Percentiles rank a stretch among this genome's conserved stretches.
phyloP scores from a whole-genome alignment of 2,329 filamentous ascomycete species.

The Sclerotinia nivalis region DNA sequence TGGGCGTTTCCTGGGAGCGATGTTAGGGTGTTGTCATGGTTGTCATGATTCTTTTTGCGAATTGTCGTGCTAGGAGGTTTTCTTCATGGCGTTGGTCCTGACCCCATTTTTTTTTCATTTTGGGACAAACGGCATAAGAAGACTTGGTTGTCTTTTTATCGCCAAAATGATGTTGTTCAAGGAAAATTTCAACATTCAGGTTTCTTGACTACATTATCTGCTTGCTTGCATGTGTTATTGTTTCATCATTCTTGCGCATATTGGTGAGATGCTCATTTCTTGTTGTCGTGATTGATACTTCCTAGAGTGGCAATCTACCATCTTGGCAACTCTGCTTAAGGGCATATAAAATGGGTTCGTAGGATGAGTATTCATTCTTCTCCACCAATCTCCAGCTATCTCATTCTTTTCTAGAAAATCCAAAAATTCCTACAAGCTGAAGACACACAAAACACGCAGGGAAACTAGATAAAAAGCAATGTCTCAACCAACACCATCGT shows the following conservation, averaged over 20 bases:
- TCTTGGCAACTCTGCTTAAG: neutral
- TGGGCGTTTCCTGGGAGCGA: constrained; percentile 1
- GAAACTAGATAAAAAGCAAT: neutral
- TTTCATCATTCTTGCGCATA: neutral
- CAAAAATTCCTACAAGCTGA: neutral
- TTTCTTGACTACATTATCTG: neutral
- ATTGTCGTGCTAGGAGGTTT: neutral
- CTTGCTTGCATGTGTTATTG: neutral
- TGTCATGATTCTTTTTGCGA: neutral
- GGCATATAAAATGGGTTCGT: neutral
- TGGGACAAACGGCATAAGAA: neutral
- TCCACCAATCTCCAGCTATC: too few species aligned
- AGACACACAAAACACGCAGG: neutral
- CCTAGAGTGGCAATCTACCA: neutral
- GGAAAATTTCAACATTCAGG: neutral
- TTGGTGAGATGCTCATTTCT: neutral
- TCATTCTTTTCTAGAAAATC: neutral
- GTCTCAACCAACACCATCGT: neutral
- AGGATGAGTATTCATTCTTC: too few species aligned
- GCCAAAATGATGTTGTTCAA: neutral
- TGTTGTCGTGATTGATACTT: neutral
- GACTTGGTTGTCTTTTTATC: neutral
- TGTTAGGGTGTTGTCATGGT: neutral
- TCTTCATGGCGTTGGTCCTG: neutral
- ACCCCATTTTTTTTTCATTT: neutral